Evolutionary conservation across 495 filamentous ascomycete genomes (phyloP).

Genomic region (Aspergillus leporis): DNA sequence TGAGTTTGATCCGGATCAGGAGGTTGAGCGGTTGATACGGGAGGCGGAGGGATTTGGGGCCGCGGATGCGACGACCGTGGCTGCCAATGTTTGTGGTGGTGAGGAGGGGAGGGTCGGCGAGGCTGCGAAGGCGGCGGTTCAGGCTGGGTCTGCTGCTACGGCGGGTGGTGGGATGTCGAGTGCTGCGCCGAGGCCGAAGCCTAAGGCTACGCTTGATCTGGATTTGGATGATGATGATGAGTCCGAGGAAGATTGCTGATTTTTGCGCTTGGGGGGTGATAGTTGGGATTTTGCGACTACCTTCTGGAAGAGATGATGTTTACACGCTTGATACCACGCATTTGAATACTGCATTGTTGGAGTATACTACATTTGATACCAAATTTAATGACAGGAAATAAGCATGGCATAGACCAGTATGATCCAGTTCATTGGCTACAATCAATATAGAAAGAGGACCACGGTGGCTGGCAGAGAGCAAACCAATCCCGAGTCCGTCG

Average conservation of each 20-base stretch:
- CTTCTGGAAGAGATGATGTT: background rate
- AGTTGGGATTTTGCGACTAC: background rate
- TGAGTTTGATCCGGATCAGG: constrained; percentile 38
- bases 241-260: background rate
- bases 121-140: constrained; percentile 37
- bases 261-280: background rate
- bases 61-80: constrained; percentile 27
- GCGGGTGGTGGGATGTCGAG: constrained; percentile 13
- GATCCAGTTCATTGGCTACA: no score
- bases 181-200: constrained; percentile 32
- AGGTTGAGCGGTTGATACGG: constrained; percentile 43
- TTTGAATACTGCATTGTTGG: background rate
- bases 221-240: constrained; percentile 45
- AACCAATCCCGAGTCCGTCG: no score
- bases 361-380: background rate
- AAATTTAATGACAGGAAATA: no score
- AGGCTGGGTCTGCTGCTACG: constrained; percentile 34
- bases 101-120: constrained; percentile 32
- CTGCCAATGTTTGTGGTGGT: constrained; percentile 20
- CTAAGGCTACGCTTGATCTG: constrained; percentile 40
- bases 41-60: constrained; percentile 42
- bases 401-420: no score
- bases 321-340: background rate
- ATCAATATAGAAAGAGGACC: no score
- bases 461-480: no score